phyloP scores from a whole-genome alignment of 768 basidiomycete genomes.

The Scleroderma citrinum region DNA sequence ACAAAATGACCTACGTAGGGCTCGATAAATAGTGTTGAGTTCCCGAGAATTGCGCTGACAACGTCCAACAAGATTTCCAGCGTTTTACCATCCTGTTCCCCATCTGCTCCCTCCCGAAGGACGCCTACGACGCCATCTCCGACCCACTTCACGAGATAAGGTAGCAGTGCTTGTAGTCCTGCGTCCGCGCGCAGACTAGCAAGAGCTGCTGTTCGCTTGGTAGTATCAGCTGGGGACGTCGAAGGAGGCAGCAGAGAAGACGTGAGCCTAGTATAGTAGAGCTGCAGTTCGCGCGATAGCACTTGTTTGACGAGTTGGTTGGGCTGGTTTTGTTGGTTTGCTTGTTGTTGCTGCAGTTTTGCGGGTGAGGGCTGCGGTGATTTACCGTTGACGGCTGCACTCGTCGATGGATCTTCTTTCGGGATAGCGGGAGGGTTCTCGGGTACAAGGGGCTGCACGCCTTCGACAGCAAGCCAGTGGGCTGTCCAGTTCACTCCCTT shows the following conservation, averaged over 20 bases:
- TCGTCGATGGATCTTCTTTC: slow-evolving; percentile 39
- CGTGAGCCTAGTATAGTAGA: slow-evolving; percentile 91
- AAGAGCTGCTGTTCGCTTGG: slow-evolving; percentile 83
- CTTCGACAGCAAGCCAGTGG: slow-evolving; percentile 98
- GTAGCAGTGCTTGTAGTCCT: slow-evolving; percentile 84
- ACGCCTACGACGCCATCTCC: slow-evolving; percentile 78
- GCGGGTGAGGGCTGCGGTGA: slow-evolving; percentile 18
- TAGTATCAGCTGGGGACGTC: slow-evolving; percentile 39
- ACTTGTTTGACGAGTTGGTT: slow-evolving; percentile 86
- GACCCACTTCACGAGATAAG: slow-evolving; percentile 93
- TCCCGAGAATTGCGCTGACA: slow-evolving; percentile 78
- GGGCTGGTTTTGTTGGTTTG: slow-evolving; percentile 48
- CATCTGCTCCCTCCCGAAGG: slow-evolving; percentile 42
- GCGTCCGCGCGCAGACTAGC: slow-evolving; percentile 87
- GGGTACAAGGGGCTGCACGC: slow-evolving; percentile 93
- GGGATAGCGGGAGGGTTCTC: slow-evolving; percentile 89
- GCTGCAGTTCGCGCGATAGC: slow-evolving; percentile 86
- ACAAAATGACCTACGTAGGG: slow-evolving; percentile 71
- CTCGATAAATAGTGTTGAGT: slow-evolving; percentile 86
- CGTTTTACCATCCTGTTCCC: slow-evolving; percentile 60
- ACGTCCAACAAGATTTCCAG: slow-evolving; percentile 83
- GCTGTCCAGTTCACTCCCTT: slow-evolving; percentile 84
- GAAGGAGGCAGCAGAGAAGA: slow-evolving; percentile 69
- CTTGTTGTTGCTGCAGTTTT: slow-evolving; percentile 19
- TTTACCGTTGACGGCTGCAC: slow-evolving; percentile 21